A percentile compares a stretch with the other conserved stretches of the same genome.
Evolutionary conservation across 2,329 filamentous ascomycete genomes (phyloP).

Genomic region (Colletotrichum phormii): DNA sequence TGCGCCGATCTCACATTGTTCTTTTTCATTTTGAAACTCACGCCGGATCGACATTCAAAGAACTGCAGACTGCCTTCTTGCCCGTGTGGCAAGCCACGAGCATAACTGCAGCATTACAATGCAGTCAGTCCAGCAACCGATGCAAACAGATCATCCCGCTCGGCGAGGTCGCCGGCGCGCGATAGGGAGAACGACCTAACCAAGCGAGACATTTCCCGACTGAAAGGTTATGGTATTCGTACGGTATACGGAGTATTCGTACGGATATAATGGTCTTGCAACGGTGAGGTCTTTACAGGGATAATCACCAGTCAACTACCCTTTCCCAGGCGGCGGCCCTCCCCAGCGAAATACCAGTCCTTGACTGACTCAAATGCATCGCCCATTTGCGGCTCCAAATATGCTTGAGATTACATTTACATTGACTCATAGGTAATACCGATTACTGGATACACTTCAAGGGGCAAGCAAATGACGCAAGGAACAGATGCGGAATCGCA

Average conservation of each 20-base stretch:
- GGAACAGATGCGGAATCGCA: neutral
- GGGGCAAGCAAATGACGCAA: neutral
- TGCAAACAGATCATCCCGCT: constrained; percentile 1
- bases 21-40: constrained; percentile 22
- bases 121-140: constrained; percentile 19
- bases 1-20: constrained; percentile 22
- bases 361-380: constrained; percentile 23
- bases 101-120: neutral
- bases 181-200: neutral
- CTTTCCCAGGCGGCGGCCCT: neutral
- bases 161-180: constrained; percentile 9
- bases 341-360: neutral
- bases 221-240: neutral
- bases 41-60: neutral
- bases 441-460: neutral
- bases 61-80: neutral
- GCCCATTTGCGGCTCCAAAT: constrained; percentile 10
- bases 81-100: constrained; percentile 2
- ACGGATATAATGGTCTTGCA: neutral
- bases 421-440: neutral
- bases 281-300: neutral
- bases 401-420: constrained; percentile 1
- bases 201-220: neutral
- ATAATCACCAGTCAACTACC: neutral
- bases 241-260: neutral